Percentiles rank a stretch among this genome's conserved stretches.
phyloP scores from a whole-genome alignment of 2,329 filamentous ascomycete genomes.

The Mariannaea elegans region DNA sequence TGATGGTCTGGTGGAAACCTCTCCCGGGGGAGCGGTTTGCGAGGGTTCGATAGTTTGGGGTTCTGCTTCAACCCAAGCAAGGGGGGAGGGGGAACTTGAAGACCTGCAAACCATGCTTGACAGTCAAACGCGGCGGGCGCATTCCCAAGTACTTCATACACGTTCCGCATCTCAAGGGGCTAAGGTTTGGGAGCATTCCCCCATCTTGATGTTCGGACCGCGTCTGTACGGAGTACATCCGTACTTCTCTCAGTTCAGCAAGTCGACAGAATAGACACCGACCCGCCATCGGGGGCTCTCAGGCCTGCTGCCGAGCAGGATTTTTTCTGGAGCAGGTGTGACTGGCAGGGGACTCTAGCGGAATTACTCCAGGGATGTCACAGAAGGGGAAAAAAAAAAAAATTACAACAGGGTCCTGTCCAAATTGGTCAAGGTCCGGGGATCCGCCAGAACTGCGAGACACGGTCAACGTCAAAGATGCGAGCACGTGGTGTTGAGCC shows the following conservation, averaged over 20 bases:
- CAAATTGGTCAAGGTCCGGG: conserved; percentile 8
- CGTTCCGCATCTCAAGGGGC: neutral
- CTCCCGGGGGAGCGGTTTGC: conserved; percentile 17
- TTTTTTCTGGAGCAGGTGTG: conserved; percentile 2
- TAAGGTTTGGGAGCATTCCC: neutral
- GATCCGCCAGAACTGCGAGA: conserved; percentile 17
- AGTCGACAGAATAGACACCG: neutral
- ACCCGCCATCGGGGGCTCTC: neutral
- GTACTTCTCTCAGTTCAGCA: too few species aligned
- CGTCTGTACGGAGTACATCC: neutral
- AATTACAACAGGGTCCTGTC: neutral
- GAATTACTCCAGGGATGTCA: neutral
- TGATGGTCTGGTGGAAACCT: conserved; percentile 3
- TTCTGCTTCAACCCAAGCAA: neutral
- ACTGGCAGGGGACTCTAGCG: conserved; percentile 6
- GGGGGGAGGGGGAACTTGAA: conserved; percentile 7
- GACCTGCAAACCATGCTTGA: conserved; percentile 6
- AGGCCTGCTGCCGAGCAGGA: neutral
- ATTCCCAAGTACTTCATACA: neutral
- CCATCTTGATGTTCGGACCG: neutral
- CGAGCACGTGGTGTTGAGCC: conserved; percentile 39
- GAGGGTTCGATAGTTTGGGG: conserved; percentile 1
- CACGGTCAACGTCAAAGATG: conserved; percentile 21
- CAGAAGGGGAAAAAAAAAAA: neutral
- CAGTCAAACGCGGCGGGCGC: neutral